phyloP scores from a whole-genome alignment of 2,329 filamentous ascomycete genomes.

The Aspergillus pseudoterreus region DNA sequence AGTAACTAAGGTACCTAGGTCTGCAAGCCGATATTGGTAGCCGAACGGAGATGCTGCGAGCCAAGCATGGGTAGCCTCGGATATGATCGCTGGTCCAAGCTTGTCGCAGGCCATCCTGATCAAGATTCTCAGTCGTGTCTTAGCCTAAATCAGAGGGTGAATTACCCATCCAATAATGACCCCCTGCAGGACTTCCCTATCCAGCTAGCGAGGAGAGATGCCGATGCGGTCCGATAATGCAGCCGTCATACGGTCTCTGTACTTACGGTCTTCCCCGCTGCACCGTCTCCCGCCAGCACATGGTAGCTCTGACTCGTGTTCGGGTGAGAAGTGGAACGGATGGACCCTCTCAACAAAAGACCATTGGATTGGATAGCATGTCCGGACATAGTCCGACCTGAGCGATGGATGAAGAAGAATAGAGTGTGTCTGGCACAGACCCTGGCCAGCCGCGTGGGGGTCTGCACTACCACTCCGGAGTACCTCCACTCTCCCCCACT shows the following conservation, averaged over 20 bases:
- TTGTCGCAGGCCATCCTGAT: too few species aligned
- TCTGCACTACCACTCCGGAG: too few species aligned
- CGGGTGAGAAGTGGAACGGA: not conserved
- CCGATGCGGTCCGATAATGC: not conserved
- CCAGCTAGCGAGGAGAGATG: not conserved
- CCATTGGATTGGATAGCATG: not conserved
- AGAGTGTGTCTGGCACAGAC: not conserved
- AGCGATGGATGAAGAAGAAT: constrained; percentile 3
- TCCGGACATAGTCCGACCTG: constrained; percentile 11
- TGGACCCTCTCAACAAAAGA: not conserved
- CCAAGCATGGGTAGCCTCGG: constrained; percentile 6
- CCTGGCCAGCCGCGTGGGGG: not conserved
- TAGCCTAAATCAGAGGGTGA: not conserved
- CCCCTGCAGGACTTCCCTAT: not conserved
- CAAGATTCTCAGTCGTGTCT: not conserved
- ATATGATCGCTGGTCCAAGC: not conserved
- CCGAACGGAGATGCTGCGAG: constrained; percentile 12
- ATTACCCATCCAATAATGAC: not conserved
- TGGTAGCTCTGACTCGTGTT: too few species aligned
- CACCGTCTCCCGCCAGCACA: too few species aligned
- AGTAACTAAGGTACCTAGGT: too few species aligned
- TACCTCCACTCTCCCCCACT: not conserved
- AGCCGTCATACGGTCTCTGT: too few species aligned
- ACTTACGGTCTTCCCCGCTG: too few species aligned
- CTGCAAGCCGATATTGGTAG: not conserved